phyloP scores from a whole-genome alignment of 345 rosid species.

The Arabis alpina region DNA sequence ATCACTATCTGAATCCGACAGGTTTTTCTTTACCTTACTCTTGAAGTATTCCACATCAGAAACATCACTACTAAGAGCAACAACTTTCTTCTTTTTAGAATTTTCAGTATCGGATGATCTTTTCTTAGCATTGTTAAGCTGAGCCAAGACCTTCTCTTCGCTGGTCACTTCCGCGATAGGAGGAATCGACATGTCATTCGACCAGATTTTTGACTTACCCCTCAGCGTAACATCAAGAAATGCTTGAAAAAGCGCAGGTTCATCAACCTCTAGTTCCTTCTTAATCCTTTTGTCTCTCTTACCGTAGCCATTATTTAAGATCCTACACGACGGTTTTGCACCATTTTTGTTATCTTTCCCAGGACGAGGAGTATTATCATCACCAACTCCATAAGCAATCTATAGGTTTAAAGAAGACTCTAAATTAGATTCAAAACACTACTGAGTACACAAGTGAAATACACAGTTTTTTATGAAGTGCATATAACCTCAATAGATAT shows the following conservation, averaged over 20 bases:
- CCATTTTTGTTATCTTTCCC: conserved; percentile 38
- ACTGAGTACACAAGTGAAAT: not conserved
- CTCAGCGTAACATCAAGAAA: conserved; percentile 66
- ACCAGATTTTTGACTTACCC: conserved; percentile 76
- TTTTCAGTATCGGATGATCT: conserved; percentile 38
- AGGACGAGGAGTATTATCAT: conserved; percentile 69
- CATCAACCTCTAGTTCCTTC: conserved; percentile 49
- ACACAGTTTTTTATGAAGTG: not conserved
- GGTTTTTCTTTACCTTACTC: conserved; percentile 77
- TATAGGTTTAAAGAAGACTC: conserved; percentile 31
- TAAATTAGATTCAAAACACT: not conserved
- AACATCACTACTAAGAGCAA: conserved; percentile 53
- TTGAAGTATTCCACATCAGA: conserved; percentile 89
- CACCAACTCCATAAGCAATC: conserved; percentile 79
- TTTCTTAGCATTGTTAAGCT: conserved; percentile 31
- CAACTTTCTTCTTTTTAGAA: conserved; percentile 38
- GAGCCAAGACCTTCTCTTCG: conserved; percentile 35
- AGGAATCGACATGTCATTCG: conserved; percentile 61
- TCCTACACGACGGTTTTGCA: conserved; percentile 32
- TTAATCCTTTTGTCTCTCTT: conserved; percentile 44
- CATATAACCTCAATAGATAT: conserved; percentile 74
- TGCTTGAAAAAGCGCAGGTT: conserved; percentile 54
- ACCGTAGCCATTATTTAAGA: not conserved
- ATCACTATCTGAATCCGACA: conserved; percentile 74
- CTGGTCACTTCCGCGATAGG: conserved; percentile 35